These are phyloP conservation scores for Astrothelium subdiscretum DNA, from an alignment of 495 filamentous ascomycete species.

Conservation along the genomic window DNA sequence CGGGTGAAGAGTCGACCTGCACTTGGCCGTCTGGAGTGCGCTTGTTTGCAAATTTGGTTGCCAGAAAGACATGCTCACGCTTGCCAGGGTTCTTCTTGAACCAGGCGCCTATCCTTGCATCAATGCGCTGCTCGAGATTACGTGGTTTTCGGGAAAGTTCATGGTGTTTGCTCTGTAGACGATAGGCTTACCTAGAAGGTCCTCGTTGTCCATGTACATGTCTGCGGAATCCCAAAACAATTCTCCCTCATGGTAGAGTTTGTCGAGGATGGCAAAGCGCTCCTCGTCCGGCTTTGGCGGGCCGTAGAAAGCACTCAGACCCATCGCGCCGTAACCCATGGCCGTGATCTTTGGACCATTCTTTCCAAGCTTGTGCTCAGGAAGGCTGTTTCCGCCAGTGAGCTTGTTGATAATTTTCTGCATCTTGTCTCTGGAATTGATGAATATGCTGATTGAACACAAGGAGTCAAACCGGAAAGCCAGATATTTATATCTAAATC, in stretches of 20 bases:
- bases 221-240: conserved; percentile 20
- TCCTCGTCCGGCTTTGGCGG: conserved; percentile 18
- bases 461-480: neutral
- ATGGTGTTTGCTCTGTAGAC: neutral
- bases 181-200: conserved; percentile 8
- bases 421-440: neutral
- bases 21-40: conserved; percentile 5
- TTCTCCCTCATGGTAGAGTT: conserved; percentile 17
- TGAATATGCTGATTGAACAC: neutral
- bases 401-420: conserved; percentile 8
- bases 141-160: no score
- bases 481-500: neutral
- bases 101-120: conserved; percentile 13
- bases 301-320: conserved; percentile 21
- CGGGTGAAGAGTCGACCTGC: conserved; percentile 14
- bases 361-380: conserved; percentile 2
- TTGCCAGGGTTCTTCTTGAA: conserved; percentile 20
- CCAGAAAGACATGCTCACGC: conserved; percentile 24
- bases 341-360: conserved; percentile 6
- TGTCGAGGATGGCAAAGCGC: conserved; percentile 21
- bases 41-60: conserved; percentile 22
- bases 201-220: conserved; percentile 21
- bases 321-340: conserved; percentile 4
- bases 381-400: conserved; percentile 5
- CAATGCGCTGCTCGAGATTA: neutral